A percentile compares a stretch with the other conserved stretches of the same genome.
phyloP scores from a whole-genome alignment of 345 rosid species.

The Euphorbia lathyris region DNA sequence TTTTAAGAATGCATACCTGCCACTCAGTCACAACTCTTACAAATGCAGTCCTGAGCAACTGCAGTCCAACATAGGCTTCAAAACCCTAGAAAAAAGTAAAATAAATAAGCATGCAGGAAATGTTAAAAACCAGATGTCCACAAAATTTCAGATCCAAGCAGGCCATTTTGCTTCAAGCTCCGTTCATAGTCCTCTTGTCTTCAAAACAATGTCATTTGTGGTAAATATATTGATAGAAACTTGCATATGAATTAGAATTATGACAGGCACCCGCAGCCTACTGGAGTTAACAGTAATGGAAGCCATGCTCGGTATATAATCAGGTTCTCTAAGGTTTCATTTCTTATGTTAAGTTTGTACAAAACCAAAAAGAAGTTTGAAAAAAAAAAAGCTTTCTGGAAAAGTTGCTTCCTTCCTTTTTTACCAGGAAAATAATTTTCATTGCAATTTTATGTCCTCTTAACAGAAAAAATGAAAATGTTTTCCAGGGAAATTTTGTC shows the following conservation, averaged over 20 bases:
- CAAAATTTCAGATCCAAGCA: neutral
- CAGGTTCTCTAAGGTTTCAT: neutral
- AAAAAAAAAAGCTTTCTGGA: neutral
- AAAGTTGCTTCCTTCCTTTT: neutral
- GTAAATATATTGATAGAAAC: no score
- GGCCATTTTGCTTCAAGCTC: neutral
- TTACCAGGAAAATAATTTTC: neutral
- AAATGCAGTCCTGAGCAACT: slow-evolving; percentile 72
- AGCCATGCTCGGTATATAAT: neutral
- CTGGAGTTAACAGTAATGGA: neutral
- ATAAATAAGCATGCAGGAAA: slow-evolving; percentile 12
- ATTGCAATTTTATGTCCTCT: neutral
- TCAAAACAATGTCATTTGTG: neutral
- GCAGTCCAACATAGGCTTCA: slow-evolving; percentile 89
- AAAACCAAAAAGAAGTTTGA: neutral
- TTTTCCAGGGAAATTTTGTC: neutral
- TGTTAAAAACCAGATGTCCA: neutral
- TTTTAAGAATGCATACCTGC: slow-evolving; percentile 53
- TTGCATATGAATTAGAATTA: no score
- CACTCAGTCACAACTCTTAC: slow-evolving; percentile 74
- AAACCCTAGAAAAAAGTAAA: slow-evolving; percentile 54
- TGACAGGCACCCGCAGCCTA: no score
- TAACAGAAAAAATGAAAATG: neutral
- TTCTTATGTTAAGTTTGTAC: neutral
- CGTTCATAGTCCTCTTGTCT: neutral